Evolutionary conservation across 108 stramenopile genomes (phyloP).

Genomic region (Nitzschia sp.): DNA sequence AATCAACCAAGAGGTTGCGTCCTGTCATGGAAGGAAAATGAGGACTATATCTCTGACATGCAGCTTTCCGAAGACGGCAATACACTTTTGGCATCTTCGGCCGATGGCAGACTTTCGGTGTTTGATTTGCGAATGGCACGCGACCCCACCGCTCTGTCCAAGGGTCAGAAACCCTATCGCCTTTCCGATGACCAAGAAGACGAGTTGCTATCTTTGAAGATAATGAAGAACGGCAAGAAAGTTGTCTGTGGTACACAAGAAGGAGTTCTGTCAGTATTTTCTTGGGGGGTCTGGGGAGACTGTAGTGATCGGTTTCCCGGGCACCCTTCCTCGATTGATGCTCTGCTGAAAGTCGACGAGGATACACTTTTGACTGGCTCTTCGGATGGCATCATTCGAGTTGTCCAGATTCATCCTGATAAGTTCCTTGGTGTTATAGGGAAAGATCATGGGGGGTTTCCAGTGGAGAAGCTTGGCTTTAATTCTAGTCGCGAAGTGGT

Average conservation of each 20-base stretch:
- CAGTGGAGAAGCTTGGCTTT: slow-evolving; percentile 85
- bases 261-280: slow-evolving; percentile 86
- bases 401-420: slow-evolving; percentile 90
- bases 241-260: slow-evolving; percentile 88
- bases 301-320: slow-evolving; percentile 91
- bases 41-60: slow-evolving; percentile 87
- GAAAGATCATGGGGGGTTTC: slow-evolving; percentile 83
- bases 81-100: slow-evolving; percentile 71
- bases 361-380: slow-evolving; percentile 94
- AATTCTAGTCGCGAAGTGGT: slow-evolving; percentile 75
- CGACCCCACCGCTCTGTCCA: slow-evolving; percentile 27
- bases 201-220: slow-evolving; percentile 81
- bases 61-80: slow-evolving; percentile 60
- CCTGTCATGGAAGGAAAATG: slow-evolving; percentile 69
- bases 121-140: slow-evolving; percentile 68
- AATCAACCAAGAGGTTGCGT: slow-evolving; percentile 58
- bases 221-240: slow-evolving; percentile 87
- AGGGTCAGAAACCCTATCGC: slow-evolving; percentile 31
- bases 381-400: slow-evolving; percentile 92
- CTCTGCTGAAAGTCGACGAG: slow-evolving; percentile 92
- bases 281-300: slow-evolving; percentile 94
- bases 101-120: slow-evolving; percentile 73
- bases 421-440: slow-evolving; percentile 92
- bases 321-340: slow-evolving; percentile 89
- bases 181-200: slow-evolving; percentile 94